A percentile compares a stretch with the other conserved stretches of the same genome.
phyloP scores from a whole-genome alignment of 2,329 filamentous ascomycete genomes.

The Fusarium newnesense region DNA sequence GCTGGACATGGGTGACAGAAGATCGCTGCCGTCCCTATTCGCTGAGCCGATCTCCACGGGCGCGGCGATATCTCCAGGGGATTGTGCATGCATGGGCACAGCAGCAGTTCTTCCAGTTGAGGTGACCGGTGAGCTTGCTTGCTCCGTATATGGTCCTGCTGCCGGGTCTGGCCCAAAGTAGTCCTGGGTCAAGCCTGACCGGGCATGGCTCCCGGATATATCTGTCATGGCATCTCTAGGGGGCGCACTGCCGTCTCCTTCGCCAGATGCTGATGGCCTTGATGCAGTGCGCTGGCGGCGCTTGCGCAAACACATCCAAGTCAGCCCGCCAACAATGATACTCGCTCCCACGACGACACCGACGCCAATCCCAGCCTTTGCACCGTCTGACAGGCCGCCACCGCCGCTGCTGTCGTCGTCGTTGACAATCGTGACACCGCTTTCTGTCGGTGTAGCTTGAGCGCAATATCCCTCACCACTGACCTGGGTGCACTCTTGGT shows the following conservation, averaged over 20 bases:
- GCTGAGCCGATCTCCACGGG: constrained; percentile 66
- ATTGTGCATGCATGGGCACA: constrained; percentile 57
- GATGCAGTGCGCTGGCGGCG: constrained; percentile 40
- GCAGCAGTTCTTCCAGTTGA: constrained; percentile 50
- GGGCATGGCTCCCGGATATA: constrained; percentile 43
- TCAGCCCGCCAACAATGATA: constrained; percentile 53
- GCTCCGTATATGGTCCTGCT: constrained; percentile 59
- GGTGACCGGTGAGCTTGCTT: constrained; percentile 42
- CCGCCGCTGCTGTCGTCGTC: constrained; percentile 32
- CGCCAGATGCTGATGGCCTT: constrained; percentile 17
- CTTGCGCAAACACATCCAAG: constrained; percentile 60
- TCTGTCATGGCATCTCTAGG: constrained; percentile 49
- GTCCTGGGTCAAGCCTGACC: constrained; percentile 50
- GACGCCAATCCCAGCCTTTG: constrained; percentile 67
- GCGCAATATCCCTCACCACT: constrained; percentile 54
- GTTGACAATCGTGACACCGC: constrained; percentile 46
- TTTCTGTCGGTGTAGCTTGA: constrained; percentile 47
- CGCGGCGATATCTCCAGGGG: constrained; percentile 60
- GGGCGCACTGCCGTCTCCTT: constrained; percentile 29
- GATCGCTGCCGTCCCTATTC: constrained; percentile 19
- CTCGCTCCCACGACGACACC: constrained; percentile 59
- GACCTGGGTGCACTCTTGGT: constrained; percentile 55
- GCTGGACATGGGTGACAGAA: constrained; percentile 34
- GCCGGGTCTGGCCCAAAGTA: constrained; percentile 59
- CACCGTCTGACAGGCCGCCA: constrained; percentile 57